Conservation (phyloP, 257 asterid species). For the Solanum bulbocastanum region DNA sequence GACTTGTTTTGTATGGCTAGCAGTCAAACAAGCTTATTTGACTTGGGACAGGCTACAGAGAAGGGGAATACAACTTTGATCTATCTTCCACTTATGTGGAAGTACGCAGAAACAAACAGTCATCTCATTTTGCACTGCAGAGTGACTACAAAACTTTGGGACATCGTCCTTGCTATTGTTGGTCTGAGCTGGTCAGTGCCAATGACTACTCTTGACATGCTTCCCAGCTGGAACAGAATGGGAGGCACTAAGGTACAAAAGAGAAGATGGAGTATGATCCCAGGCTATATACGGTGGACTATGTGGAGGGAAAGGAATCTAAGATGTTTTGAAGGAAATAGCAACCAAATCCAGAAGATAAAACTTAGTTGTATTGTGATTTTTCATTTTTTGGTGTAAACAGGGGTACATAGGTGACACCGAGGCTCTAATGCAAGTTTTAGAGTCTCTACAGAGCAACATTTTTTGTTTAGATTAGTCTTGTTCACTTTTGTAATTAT, state of each 20-base stretch:
- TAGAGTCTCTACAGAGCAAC: background rate
- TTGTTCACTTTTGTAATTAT: background rate
- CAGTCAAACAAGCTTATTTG: background rate
- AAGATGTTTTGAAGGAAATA: background rate
- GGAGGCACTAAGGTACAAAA: background rate
- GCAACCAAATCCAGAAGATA: background rate
- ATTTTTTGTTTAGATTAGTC: background rate
- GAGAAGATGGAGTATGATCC: background rate
- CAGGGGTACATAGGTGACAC: background rate
- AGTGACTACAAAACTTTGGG: background rate
- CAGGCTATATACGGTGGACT: background rate
- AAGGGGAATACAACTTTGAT: background rate
- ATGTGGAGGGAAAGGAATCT: background rate
- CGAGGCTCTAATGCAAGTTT: background rate
- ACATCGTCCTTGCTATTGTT: background rate
- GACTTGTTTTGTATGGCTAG: background rate
- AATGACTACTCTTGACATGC: background rate
- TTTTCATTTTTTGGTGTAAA: background rate
- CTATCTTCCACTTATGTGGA: background rate
- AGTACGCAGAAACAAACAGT: background rate
- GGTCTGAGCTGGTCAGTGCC: background rate
- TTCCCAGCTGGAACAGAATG: background rate
- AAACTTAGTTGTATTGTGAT: background rate
- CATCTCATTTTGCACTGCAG: background rate
- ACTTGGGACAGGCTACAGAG: background rate